These are phyloP conservation scores for Debaryomyces udenii DNA, from an alignment of 1,139 yeast genomes.

Conservation along the genomic window DNA sequence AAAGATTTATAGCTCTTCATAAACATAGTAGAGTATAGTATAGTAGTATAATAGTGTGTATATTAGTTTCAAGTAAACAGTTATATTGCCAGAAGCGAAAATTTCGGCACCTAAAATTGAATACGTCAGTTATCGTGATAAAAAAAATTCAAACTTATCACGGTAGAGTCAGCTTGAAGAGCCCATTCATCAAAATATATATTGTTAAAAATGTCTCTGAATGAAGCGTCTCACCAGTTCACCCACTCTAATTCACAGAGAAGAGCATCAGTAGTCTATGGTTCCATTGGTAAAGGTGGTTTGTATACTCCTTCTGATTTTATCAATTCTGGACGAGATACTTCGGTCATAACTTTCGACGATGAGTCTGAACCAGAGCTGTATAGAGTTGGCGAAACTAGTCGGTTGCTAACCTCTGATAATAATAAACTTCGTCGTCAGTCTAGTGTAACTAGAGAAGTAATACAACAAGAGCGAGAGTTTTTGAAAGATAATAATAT, in stretches of 20 bases:
- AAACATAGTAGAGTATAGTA: background rate
- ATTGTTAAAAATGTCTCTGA: slow-evolving; percentile 13
- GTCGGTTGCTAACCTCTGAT: slow-evolving; percentile 9
- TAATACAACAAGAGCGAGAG: slow-evolving; percentile 40
- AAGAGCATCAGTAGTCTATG: slow-evolving; percentile 56
- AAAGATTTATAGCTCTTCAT: background rate
- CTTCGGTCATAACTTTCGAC: slow-evolving; percentile 9
- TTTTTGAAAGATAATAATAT: slow-evolving; percentile 36
- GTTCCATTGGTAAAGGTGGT: slow-evolving; percentile 58
- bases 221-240: slow-evolving; percentile 41
- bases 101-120: background rate
- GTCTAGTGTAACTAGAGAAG: slow-evolving; percentile 32
- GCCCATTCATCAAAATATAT: slow-evolving; percentile 2
- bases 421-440: slow-evolving; percentile 20
- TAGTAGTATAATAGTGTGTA: slow-evolving; percentile 8
- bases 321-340: slow-evolving; percentile 20
- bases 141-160: too few relatives aligned
- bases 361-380: slow-evolving; percentile 2
- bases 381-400: slow-evolving; percentile 5
- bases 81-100: background rate
- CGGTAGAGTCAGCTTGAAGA: background rate
- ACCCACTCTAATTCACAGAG: slow-evolving; percentile 51
- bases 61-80: slow-evolving; percentile 4
- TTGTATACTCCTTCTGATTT: slow-evolving; percentile 56
- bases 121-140: background rate